A percentile compares a stretch with the other conserved stretches of the same genome.
These are phyloP conservation scores for Kodamaea ohmeri DNA, from an alignment of 1,139 yeast species.

Conservation along the genomic window DNA sequence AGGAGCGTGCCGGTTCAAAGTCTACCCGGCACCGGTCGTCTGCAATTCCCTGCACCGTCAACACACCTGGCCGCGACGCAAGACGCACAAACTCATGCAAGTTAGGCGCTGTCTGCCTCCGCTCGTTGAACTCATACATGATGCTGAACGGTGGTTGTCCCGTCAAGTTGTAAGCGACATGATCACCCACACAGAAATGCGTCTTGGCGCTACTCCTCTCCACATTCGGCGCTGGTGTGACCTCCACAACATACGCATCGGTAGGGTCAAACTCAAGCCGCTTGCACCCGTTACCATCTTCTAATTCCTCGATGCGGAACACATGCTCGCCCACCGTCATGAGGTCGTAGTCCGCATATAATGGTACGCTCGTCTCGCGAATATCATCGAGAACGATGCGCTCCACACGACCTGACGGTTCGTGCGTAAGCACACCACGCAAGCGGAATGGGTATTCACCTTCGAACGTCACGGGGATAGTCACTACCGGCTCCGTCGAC, in stretches of 20 bases:
- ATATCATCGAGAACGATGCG: conserved; percentile 17
- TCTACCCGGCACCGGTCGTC: conserved; percentile 77
- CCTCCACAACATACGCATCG: conserved; percentile 45
- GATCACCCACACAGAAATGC: conserved; percentile 87
- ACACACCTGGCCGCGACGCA: conserved; percentile 77
- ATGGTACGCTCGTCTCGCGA: conserved; percentile 16
- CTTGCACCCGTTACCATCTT: conserved; percentile 71
- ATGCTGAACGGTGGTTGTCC: conserved; percentile 82
- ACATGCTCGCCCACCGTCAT: conserved; percentile 50
- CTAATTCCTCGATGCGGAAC: conserved; percentile 53
- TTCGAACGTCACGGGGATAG: conserved; percentile 48
- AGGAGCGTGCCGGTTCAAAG: conserved; percentile 41
- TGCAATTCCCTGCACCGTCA: conserved; percentile 64
- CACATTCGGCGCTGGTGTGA: conserved; percentile 77
- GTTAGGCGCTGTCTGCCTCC: conserved; percentile 58
- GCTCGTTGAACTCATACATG: conserved; percentile 68
- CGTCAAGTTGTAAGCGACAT: conserved; percentile 67
- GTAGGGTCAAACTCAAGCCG: conserved; percentile 38
- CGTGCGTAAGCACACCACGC: conserved; percentile 50
- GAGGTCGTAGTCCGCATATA: conserved; percentile 15
- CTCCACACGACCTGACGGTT: conserved; percentile 20
- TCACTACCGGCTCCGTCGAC: conserved; percentile 23
- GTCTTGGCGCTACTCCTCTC: conserved; percentile 38
- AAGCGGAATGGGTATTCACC: conserved; percentile 69
- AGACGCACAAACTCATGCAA: conserved; percentile 56